Evolutionary conservation across 768 basidiomycete species (phyloP), one percentile per base, ranked within the genome.

Genomic region (Boletus insuetus): DNA sequence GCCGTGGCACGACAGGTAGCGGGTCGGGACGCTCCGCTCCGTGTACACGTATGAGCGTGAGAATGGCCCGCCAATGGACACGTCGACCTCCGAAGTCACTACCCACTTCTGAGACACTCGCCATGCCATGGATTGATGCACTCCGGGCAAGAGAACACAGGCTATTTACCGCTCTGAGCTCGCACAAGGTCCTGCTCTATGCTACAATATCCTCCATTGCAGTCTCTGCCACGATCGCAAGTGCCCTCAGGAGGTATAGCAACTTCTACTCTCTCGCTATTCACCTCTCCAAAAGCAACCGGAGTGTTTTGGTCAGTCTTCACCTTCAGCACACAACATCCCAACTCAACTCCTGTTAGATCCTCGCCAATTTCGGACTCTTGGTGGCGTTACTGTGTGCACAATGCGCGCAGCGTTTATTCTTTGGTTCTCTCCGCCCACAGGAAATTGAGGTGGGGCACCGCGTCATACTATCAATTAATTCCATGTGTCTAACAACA

Each of bases 201-300:
- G 75, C 79, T 32, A 53, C 84, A 13, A 64, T 86, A 53, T 94
- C 93, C 29, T 74, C 84, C 46, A 59, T 83, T 26, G 83, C 91
- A 0, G 84, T 94, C 39, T 81, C 80, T 1, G 84, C 82, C 19
- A 87, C 90, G 26, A 79, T 98, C 56, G 73, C 80, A 46, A 91
- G 89, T 71, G 94, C 94, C 12, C 80, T 94, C 66, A 82, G 85
- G 64, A 86, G 81, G 50, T 81, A 95, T 64, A 86, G 85, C 64
- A 97, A 94, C 75, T 98, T 98, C 75, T 99, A 95, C 69, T 88
- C 94, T 16, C 88, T 96, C 4, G 84, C 91, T 31, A 92, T 99
- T 3, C 89, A 87, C 66, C 82, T 99, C n/a, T 89, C 92, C 6
- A 90, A 89, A 74, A 95, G 92, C 67, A 93, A 86, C 66, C 85